Percentiles rank a stretch among this genome's conserved stretches.
Evolutionary conservation across 2,329 filamentous ascomycete species (phyloP).

Genomic region (Leptographium radiaticola): DNA sequence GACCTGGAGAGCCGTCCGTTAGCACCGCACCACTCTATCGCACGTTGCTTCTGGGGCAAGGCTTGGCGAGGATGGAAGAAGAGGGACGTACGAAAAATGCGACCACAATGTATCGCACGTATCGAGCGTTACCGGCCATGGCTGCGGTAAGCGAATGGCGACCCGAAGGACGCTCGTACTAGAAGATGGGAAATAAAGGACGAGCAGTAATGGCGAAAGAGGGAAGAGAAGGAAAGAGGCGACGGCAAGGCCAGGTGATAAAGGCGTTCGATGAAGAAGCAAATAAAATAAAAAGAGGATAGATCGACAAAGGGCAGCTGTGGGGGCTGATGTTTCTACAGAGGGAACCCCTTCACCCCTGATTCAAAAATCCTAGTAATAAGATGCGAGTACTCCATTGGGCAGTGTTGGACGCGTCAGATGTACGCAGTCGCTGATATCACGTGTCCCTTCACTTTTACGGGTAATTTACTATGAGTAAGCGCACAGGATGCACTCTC

Average conservation of each 20-base stretch:
- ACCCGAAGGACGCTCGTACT: constrained; percentile 1
- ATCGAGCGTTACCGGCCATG: constrained; percentile 58
- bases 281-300: not conserved
- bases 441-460: too few relatives aligned
- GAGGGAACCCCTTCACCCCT: not conserved
- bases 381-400: not conserved
- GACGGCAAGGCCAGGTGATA: not conserved
- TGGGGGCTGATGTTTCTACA: not conserved
- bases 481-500: too few relatives aligned
- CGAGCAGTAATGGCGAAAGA: not conserved
- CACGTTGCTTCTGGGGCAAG: not conserved
- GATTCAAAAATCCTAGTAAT: not conserved
- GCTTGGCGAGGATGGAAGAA: not conserved
- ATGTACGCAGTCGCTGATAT: too few relatives aligned
- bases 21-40: not conserved
- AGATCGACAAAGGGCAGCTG: not conserved
- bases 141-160: constrained; percentile 3
- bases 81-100: constrained; percentile 56
- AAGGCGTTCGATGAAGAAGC: not conserved
- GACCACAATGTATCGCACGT: constrained; percentile 66
- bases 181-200: not conserved
- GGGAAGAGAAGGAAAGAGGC: not conserved
- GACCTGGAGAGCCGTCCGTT: constrained; percentile 25
- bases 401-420: not conserved
- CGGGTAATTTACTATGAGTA: too few relatives aligned